Evolutionary conservation across 768 basidiomycete species (phyloP).

Genomic region (Asterophora lycoperdoides): DNA sequence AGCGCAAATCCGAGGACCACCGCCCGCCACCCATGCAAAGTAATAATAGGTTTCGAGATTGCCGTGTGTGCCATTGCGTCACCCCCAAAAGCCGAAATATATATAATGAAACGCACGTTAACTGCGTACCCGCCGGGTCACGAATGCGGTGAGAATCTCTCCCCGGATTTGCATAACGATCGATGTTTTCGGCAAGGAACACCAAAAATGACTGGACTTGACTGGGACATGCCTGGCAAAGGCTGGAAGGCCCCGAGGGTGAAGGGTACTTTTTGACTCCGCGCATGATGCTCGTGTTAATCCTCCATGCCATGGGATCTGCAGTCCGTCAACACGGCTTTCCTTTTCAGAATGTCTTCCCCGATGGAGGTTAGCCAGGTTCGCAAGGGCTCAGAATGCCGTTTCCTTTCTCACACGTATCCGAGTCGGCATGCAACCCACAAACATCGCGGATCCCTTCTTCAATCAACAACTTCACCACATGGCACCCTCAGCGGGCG

Average conservation of each 20-base stretch:
- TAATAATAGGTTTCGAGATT: slow-evolving; percentile 7
- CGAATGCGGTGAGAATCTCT: slow-evolving; percentile 1
- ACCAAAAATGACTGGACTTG: not conserved
- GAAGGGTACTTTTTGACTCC: slow-evolving; percentile 9
- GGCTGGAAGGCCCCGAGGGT: not conserved
- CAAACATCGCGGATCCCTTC: slow-evolving; percentile 7
- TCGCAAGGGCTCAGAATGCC: slow-evolving; percentile 1
- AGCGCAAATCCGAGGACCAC: slow-evolving; percentile 22
- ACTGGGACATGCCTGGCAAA: not conserved
- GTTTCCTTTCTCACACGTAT: slow-evolving; percentile 9
- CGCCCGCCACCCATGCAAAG: slow-evolving; percentile 6
- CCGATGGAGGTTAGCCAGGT: slow-evolving; percentile 9
- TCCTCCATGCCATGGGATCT: slow-evolving; percentile 17
- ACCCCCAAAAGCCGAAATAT: slow-evolving; percentile 2
- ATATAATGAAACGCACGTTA: slow-evolving; percentile 1
- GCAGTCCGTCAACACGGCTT: slow-evolving; percentile 10
- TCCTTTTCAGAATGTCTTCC: slow-evolving; percentile 16
- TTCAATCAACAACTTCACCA: not conserved
- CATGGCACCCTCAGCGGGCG: slow-evolving; percentile 1
- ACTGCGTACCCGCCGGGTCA: not conserved
- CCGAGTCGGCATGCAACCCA: not conserved
- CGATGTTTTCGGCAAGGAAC: not conserved
- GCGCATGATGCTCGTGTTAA: slow-evolving; percentile 12
- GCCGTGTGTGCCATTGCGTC: slow-evolving; percentile 8
- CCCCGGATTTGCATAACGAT: too few species aligned